Base-by-base conservation (phyloP, 2,329 filamentous ascomycete genomes). In the Ilyonectria mors-panacis region DNA sequence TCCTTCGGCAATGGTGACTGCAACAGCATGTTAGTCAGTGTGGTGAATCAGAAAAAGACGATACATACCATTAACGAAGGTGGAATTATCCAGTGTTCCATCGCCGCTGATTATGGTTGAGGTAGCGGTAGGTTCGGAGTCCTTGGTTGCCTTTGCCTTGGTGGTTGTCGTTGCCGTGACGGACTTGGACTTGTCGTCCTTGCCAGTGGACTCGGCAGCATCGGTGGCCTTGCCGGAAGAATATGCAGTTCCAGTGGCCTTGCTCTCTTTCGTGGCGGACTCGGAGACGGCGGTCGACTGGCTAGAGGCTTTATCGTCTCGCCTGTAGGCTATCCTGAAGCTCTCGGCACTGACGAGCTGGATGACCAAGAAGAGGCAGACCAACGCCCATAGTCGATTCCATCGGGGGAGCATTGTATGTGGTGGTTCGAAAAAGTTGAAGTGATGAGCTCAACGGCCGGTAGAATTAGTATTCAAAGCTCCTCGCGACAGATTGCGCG, bases 1-100 rank as follows among this genome's bases (percentile, higher is more conserved):
- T 51, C 86, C 86, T 5, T 76, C 78, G 3, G 83, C 80, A 53
- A 89, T 82, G 2, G 83, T 85, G 33, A 76, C 86, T 88, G 66
- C 15, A 2, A 10, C 13, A 28, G 9, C 6, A 45, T 47, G 56
- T 72, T 61, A 71, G 65, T 30, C 15, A 54, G 21, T 23, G 10
- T 8, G 19, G 9, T 15, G n/a, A 12, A 2, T 23, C 30, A 12
- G 51, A 23, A 23, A 10, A 23, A 19, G 23, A n/a, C 37, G 19
- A 30, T 10, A 59, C 78, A 33, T 76, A 83, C 81, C 69, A 70
- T 83, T 82, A 44, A 79, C 70, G 48, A 78, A 78, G 7, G 71
- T 78, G 19, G 79, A 75, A 55, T 78, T 75, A 45, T 77, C 75
- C 4, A 76, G 59, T 6, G 67, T 53, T n/a, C 70, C 73, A 21